Base-by-base conservation (phyloP, 2,329 filamentous ascomycete genomes). In the Exserohilum rostratum region DNA sequence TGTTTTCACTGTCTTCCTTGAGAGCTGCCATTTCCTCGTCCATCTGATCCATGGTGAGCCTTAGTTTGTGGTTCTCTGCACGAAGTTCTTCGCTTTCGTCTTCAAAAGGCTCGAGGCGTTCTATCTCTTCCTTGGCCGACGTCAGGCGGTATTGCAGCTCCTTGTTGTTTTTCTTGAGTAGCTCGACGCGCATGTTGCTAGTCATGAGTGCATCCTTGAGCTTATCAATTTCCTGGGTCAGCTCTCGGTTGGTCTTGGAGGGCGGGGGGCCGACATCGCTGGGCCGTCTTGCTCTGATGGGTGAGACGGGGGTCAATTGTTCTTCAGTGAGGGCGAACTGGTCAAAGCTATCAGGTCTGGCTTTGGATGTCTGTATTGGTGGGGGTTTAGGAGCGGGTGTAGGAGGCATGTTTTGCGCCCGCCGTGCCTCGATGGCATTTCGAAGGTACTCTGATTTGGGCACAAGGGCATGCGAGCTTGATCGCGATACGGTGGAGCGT, bases 361-460 rank as follows among this genome's bases (percentile, higher is more conserved):
- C 22, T 35, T 45, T 43, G 20, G 54, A 49, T 1, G 53, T 53
- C 9, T 54, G 49, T 5, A 57, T 18, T 6, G 53, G 50, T 30
- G 52, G 27, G 3, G 61, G 33, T 11, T 46, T 49, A 12, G 52
- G 43, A 9, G 53, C 31, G 25, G 52, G 33, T 34, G 49, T 37
- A 7, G 57, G 34, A 10, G 58, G 46, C 13, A 50, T 29, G n/a
- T 46, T 46, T 29, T 71, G 66, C 6, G 68, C 68, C 48, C 70
- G 60, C 25, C 65, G 62, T 5, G 66, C 70, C n/a, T 74, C 59
- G 6, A 75, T 63, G 13, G 69, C 71, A 57, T 67, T 61, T 31
- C 70, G 67, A 46, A 75, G 56, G 48, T 65, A 70, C 45, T 74
- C 70, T 5, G 68, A 70, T 46, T 69, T 72, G n/a, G 72, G 71